phyloP scores from a whole-genome alignment of 140 eudicot species.

The Ambrosia hybrid region DNA sequence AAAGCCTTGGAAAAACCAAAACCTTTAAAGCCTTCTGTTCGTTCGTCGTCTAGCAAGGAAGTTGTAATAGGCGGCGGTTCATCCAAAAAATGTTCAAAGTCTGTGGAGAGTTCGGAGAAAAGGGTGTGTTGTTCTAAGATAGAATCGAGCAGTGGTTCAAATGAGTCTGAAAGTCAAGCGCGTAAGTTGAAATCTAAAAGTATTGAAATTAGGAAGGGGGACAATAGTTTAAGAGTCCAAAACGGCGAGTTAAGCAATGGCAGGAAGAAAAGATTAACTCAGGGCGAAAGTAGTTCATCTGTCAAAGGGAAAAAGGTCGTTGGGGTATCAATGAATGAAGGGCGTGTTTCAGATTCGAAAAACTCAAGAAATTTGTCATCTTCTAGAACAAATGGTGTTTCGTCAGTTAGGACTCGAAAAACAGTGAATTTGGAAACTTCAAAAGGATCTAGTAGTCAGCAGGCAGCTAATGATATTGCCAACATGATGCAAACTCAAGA shows the following conservation, averaged over 20 bases:
- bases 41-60: constrained; percentile 53
- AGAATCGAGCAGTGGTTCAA: constrained; percentile 36
- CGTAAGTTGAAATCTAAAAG: constrained; percentile 33
- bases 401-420: constrained; percentile 46
- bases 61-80: constrained; percentile 37
- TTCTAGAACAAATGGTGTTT: constrained; percentile 29
- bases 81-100: constrained; percentile 38
- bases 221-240: constrained; percentile 36
- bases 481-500: constrained; percentile 34
- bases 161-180: constrained; percentile 30
- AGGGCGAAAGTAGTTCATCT: constrained; percentile 71
- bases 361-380: constrained; percentile 35
- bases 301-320: constrained; percentile 50
- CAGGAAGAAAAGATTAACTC: constrained; percentile 49
- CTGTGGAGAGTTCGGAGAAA: constrained; percentile 35
- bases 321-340: constrained; percentile 28
- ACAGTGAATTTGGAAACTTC: constrained; percentile 37
- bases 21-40: constrained; percentile 40
- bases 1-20: constrained; percentile 52
- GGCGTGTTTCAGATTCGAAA: constrained; percentile 45
- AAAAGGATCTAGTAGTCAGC: constrained; percentile 27
- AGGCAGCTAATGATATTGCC: constrained; percentile 21
- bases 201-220: constrained; percentile 30
- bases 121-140: constrained; percentile 31
- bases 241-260: constrained; percentile 36